Evolutionary conservation across 1,139 yeast genomes (phyloP).

Genomic region (Hyphopichia wangnamkhiaoensis): DNA sequence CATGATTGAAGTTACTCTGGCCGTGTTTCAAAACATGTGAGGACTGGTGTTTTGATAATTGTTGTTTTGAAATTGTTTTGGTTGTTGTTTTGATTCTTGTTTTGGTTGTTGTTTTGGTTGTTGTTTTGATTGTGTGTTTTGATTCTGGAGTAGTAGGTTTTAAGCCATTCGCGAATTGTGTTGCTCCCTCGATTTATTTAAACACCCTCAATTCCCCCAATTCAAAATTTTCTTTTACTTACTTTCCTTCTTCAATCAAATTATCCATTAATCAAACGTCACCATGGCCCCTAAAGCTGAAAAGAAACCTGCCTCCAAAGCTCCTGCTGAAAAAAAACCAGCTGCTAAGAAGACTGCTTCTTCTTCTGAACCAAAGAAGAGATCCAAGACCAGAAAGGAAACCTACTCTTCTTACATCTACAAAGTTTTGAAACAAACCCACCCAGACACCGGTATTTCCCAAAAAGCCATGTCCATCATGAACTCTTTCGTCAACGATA

Average conservation of each 20-base stretch:
- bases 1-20: too few relatives aligned
- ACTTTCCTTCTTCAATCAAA: constrained; percentile 17
- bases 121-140: too few relatives aligned
- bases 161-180: too few relatives aligned
- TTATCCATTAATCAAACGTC: constrained; percentile 12
- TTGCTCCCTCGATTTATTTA: background rate
- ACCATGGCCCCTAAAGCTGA: constrained; percentile 97
- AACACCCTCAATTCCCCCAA: background rate
- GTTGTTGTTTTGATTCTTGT: too few relatives aligned
- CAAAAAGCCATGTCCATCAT: constrained; percentile 99
- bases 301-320: constrained; percentile 97
- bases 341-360: constrained; percentile 92
- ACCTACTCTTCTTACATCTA: constrained; percentile 98
- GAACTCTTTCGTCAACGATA: constrained; percentile 98
- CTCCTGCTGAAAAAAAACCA: constrained; percentile 97
- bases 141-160: too few relatives aligned
- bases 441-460: constrained; percentile 99
- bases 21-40: too few relatives aligned
- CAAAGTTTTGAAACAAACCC: constrained; percentile 98
- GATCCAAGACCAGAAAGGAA: constrained; percentile 97
- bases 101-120: too few relatives aligned
- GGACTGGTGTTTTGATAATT: too few relatives aligned
- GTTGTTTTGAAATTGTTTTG: too few relatives aligned
- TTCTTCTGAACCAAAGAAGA: constrained; percentile 84
- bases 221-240: constrained; percentile 7